A percentile compares a stretch with the other conserved stretches of the same genome.
These are phyloP conservation scores for Choanephora cucurbitarum DNA, from an alignment of 371 early-diverging fungal species.

Conservation along the genomic window DNA sequence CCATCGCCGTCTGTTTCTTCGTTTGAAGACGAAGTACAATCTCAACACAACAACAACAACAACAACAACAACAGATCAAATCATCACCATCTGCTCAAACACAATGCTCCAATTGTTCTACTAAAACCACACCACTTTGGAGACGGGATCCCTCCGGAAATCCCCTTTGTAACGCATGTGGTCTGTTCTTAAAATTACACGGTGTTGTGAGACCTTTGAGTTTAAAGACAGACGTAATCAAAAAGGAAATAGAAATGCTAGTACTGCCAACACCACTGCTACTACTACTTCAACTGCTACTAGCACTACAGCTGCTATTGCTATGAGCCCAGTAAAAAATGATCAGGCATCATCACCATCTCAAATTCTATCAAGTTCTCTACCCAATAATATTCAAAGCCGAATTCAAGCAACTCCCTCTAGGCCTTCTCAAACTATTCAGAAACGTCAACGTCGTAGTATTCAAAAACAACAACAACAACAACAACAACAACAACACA, in stretches of 20 bases:
- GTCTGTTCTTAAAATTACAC: constrained; percentile 33
- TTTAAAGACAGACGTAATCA: constrained; percentile 35
- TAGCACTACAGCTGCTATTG: too few species aligned
- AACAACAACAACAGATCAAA: not conserved
- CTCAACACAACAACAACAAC: not conserved
- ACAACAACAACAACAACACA: constrained; percentile 4
- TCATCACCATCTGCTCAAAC: not conserved
- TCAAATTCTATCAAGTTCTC: constrained; percentile 3
- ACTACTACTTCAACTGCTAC: not conserved
- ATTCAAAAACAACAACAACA: constrained; percentile 6
- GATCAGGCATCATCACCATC: too few species aligned
- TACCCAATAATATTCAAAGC: constrained; percentile 2
- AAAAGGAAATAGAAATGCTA: constrained; percentile 31
- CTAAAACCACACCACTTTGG: constrained; percentile 32
- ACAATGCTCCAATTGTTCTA: constrained; percentile 26
- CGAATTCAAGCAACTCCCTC: constrained; percentile 8
- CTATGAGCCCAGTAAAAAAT: too few species aligned
- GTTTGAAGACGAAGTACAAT: constrained; percentile 5
- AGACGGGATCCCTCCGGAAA: constrained; percentile 28
- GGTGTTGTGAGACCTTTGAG: constrained; percentile 35
- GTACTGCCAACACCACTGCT: not conserved
- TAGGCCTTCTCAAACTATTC: constrained; percentile 10
- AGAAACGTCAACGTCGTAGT: constrained; percentile 17
- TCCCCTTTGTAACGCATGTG: constrained; percentile 36
- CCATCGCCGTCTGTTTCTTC: constrained; percentile 11